Evolutionary conservation across 129 eudicot species (phyloP).

Genomic region (Oenanthe sinensis): DNA sequence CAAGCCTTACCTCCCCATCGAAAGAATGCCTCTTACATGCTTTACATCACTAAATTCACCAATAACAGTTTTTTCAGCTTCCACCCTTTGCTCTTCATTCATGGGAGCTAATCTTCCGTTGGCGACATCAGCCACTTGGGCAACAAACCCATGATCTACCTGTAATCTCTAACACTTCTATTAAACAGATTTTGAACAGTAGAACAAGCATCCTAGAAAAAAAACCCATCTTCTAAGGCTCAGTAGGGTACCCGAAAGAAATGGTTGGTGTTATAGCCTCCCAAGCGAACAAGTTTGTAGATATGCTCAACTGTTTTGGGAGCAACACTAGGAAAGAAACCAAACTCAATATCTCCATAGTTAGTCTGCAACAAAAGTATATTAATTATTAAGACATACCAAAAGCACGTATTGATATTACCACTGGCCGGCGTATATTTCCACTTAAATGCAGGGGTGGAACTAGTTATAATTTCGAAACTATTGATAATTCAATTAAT

Average conservation of each 20-base stretch:
- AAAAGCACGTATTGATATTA: neutral
- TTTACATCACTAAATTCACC: conserved; percentile 97
- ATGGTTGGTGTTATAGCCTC: conserved; percentile 93
- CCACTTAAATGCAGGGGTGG: neutral
- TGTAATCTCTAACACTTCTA: conserved; percentile 11
- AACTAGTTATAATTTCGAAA: neutral
- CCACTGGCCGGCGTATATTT: neutral
- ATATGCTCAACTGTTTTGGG: conserved; percentile 91
- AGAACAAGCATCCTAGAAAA: neutral
- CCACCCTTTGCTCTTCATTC: conserved; percentile 83
- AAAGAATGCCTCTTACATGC: conserved; percentile 94
- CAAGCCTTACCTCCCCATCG: conserved; percentile 90
- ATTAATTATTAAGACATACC: conserved; percentile 8
- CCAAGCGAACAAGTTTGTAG: conserved; percentile 93
- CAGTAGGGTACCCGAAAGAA: conserved; percentile 66
- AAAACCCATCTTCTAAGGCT: conserved; percentile 4
- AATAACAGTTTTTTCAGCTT: conserved; percentile 70
- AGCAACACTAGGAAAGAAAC: conserved; percentile 88
- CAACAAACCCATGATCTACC: conserved; percentile 98
- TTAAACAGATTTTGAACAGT: conserved; percentile 12
- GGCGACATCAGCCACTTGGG: conserved; percentile 94
- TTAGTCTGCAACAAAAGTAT: conserved; percentile 53
- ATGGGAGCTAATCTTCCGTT: conserved; percentile 89
- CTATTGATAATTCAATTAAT: neutral
- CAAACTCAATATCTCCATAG: conserved; percentile 94